Evolutionary conservation across 2,329 filamentous ascomycete genomes (phyloP).

Genomic region (Claviceps monticola): DNA sequence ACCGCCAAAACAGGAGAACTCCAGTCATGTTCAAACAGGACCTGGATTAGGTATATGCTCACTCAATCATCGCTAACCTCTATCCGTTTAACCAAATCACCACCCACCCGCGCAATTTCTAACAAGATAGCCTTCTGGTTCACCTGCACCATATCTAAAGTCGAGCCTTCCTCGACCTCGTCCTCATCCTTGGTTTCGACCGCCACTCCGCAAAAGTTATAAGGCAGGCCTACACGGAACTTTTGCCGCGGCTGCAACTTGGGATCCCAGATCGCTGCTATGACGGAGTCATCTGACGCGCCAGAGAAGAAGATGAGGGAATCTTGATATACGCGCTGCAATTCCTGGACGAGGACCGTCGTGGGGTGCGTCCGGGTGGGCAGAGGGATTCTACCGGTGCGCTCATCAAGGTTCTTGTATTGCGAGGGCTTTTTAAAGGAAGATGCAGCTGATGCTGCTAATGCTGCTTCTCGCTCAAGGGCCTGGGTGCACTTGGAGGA

Average conservation of each 20-base stretch:
- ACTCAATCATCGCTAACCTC: conserved; percentile 26
- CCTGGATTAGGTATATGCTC: too few relatives aligned
- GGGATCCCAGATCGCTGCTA: conserved; percentile 47
- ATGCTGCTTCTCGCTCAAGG: conserved; percentile 24
- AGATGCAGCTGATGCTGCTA: conserved; percentile 17
- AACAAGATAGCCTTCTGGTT: conserved; percentile 55
- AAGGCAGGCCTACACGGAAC: conserved; percentile 60
- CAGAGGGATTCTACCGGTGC: conserved; percentile 28
- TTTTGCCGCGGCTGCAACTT: conserved; percentile 33
- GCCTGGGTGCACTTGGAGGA: conserved; percentile 36
- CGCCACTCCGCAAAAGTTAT: conserved; percentile 30
- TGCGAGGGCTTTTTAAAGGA: conserved; percentile 29
- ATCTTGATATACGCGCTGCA: conserved; percentile 52
- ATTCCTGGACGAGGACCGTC: conserved; percentile 49
- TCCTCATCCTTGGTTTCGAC: conserved; percentile 17
- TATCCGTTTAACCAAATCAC: conserved; percentile 53
- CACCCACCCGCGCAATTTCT: conserved; percentile 58
- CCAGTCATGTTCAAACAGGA: too few relatives aligned
- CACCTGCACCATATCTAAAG: conserved; percentile 37
- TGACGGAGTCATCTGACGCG: conserved; percentile 36
- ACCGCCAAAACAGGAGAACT: too few relatives aligned
- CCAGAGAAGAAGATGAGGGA: conserved; percentile 72
- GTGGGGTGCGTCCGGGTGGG: conserved; percentile 47
- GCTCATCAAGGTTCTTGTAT: conserved; percentile 71
- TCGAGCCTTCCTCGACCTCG: conserved; percentile 14